Evolutionary conservation across 148 eudicot genomes (phyloP).

Genomic region (Limonium bicolor): DNA sequence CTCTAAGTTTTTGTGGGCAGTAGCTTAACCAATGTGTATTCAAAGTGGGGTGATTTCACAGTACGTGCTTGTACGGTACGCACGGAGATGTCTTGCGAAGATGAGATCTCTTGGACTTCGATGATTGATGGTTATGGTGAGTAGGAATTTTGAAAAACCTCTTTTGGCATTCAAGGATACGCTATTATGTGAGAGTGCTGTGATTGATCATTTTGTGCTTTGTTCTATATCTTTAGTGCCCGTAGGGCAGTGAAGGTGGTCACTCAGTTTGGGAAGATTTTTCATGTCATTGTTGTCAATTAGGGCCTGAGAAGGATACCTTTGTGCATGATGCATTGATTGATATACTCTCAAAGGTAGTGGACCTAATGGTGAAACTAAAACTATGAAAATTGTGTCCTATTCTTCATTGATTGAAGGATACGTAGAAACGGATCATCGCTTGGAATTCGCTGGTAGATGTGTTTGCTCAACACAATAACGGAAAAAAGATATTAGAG

Average conservation of each 20-base stretch:
- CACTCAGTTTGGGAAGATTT: conserved; percentile 10
- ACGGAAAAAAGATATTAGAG: conserved; percentile 16
- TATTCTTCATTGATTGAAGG: conserved; percentile 33
- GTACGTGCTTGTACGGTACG: conserved; percentile 29
- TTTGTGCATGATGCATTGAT: conserved; percentile 23
- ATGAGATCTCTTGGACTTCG: conserved; percentile 36
- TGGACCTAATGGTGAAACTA: conserved; percentile 7
- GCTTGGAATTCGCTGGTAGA: conserved; percentile 27
- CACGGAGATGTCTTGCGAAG: conserved; percentile 34
- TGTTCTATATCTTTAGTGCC: conserved; percentile 13
- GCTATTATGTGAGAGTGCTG: conserved; percentile 14
- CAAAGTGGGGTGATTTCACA: conserved; percentile 21
- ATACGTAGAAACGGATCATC: conserved; percentile 19
- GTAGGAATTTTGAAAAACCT: conserved; percentile 21
- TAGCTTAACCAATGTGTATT: conserved; percentile 44
- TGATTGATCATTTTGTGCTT: conserved; percentile 18
- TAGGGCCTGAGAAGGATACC: conserved; percentile 19
- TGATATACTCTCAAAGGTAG: conserved; percentile 24
- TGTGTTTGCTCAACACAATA: conserved; percentile 32
- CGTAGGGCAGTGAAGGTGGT: conserved; percentile 19
- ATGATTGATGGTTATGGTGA: conserved; percentile 37
- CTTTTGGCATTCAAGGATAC: conserved; percentile 19
- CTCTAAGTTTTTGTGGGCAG: conserved; percentile 29
- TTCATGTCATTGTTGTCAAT: conserved; percentile 18
- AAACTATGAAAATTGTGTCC: conserved; percentile 19